Percentiles rank a stretch among this genome's conserved stretches.
Evolutionary conservation across 768 basidiomycete species (phyloP).

Genomic region (Cyclocybe cylindracea): DNA sequence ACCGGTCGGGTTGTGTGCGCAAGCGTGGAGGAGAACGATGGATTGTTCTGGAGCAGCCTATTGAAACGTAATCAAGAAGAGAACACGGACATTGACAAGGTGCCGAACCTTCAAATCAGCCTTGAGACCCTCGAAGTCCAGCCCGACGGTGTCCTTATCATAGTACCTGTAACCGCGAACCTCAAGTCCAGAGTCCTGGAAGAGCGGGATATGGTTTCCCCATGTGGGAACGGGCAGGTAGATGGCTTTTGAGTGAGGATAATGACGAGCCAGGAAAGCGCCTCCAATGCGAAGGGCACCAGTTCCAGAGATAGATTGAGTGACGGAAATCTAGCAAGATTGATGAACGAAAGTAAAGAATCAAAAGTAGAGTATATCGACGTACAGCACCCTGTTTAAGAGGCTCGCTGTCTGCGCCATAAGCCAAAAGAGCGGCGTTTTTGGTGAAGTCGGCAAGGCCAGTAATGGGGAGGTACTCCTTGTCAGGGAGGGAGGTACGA

Average conservation of each 20-base stretch:
- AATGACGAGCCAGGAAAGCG: constrained; percentile 87
- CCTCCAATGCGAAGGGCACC: constrained; percentile 96
- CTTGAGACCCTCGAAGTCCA: constrained; percentile 91
- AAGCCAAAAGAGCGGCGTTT: constrained; percentile 87
- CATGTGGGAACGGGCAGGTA: constrained; percentile 94
- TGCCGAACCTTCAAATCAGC: constrained; percentile 76
- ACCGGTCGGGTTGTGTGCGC: constrained; percentile 99
- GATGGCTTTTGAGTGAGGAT: constrained; percentile 82
- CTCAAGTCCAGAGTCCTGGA: constrained; percentile 93
- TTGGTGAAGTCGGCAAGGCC: constrained; percentile 86
- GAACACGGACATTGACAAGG: background rate
- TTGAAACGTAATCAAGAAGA: constrained; percentile 14
- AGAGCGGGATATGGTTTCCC: constrained; percentile 96
- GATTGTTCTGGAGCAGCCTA: constrained; percentile 75
- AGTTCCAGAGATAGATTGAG: constrained; percentile 97
- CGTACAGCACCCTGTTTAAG: constrained; percentile 72
- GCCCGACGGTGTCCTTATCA: constrained; percentile 86
- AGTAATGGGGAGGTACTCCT: constrained; percentile 96
- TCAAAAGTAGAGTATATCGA: constrained; percentile 15
- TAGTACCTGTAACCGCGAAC: constrained; percentile 94
- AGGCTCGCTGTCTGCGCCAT: constrained; percentile 78
- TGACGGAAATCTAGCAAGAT: constrained; percentile 66
- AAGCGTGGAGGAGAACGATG: constrained; percentile 91
- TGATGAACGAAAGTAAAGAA: constrained; percentile 7
- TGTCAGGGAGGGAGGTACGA: constrained; percentile 68